phyloP scores from a whole-genome alignment of 2,329 filamentous ascomycete species.

The Nothophoma quercina region DNA sequence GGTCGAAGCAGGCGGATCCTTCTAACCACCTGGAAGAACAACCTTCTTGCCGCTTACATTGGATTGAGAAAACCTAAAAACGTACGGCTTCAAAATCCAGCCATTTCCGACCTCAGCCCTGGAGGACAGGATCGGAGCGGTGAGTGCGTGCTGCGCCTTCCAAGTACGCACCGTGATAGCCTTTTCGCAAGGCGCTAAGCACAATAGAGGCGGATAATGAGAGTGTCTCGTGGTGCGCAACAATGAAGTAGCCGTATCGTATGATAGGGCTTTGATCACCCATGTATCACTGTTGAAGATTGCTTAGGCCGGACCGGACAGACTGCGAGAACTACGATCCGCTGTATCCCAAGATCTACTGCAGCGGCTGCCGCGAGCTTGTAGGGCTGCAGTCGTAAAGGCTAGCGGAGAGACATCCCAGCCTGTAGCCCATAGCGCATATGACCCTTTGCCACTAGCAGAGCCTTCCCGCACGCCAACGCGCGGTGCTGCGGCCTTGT shows the following conservation, averaged over 20 bases:
- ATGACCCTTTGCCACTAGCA: conserved; percentile 28
- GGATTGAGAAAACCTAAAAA: not conserved
- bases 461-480: conserved; percentile 23
- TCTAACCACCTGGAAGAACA: too few relatives aligned
- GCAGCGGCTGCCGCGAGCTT: conserved; percentile 14
- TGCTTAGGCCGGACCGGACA: conserved; percentile 17
- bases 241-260: conserved; percentile 18
- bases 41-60: not conserved
- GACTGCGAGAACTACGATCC: conserved; percentile 10
- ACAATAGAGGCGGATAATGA: conserved; percentile 10
- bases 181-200: conserved; percentile 14
- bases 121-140: conserved; percentile 18
- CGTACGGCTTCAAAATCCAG: not conserved
- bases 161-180: conserved; percentile 28
- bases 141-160: conserved; percentile 30
- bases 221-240: conserved; percentile 29
- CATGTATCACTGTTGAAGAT: conserved; percentile 31
- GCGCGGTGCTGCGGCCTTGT: conserved; percentile 22
- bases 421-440: conserved; percentile 27
- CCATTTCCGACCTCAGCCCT: not conserved
- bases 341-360: conserved; percentile 10
- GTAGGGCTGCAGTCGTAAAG: conserved; percentile 25
- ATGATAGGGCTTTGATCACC: conserved; percentile 29
- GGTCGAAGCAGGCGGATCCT: not conserved
- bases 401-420: conserved; percentile 34